These are phyloP conservation scores for Trichocladium antarcticum DNA, from an alignment of 495 filamentous ascomycete species.

Conservation along the genomic window DNA sequence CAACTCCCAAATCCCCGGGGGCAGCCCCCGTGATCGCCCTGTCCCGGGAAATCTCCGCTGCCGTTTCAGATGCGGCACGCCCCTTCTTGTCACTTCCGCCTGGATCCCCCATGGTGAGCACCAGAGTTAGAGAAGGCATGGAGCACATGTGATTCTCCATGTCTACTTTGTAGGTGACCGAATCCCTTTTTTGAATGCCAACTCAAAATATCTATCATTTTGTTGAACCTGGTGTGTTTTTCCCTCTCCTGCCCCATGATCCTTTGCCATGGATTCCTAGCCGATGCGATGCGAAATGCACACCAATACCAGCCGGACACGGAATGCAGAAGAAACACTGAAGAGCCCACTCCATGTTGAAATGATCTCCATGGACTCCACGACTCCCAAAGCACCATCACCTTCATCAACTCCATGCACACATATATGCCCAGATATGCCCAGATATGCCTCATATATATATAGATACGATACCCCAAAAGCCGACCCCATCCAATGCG, in stretches of 20 bases:
- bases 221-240: slow-evolving; percentile 5
- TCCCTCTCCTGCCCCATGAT: neutral
- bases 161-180: no score
- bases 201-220: neutral
- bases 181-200: neutral
- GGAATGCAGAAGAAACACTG: neutral
- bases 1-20: no score
- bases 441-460: neutral
- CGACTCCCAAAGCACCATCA: slow-evolving; percentile 5
- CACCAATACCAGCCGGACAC: neutral
- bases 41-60: neutral
- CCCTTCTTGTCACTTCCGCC: neutral
- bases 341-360: slow-evolving; percentile 12
- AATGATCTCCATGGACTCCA: slow-evolving; percentile 17
- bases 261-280: no score
- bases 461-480: neutral
- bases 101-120: no score
- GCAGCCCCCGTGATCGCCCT: no score
- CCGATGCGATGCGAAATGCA: no score
- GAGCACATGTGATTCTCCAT: no score
- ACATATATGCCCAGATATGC: neutral
- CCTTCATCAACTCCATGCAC: neutral
- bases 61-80: slow-evolving; percentile 4
- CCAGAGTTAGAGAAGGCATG: no score
- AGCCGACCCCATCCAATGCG: neutral